Evolutionary conservation across 768 basidiomycete species (phyloP), one percentile per base, ranked within the genome.

Genomic region (Russula emetica): DNA sequence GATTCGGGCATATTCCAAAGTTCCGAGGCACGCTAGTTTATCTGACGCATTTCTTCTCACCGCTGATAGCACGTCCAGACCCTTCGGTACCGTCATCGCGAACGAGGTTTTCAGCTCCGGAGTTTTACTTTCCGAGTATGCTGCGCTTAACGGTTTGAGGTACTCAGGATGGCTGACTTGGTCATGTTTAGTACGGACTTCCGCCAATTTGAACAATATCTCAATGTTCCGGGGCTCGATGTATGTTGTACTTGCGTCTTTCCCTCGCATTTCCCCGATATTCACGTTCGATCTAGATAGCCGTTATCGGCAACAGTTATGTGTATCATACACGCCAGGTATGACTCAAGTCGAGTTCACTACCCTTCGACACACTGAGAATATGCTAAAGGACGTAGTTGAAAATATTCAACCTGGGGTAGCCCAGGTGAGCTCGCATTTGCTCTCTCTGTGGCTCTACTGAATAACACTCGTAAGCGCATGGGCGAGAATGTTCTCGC

Each of bases 51-150:
- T 1, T 26, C 36, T 5, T 36, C 36, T 3, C 8, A 7, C 1
- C 9, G 30, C 42, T 66, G n/a, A 61, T 45, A 38, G 13, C 20
- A 5, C 16, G 0, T 20, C 8, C 36, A 87, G 90, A 69, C 95
- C 96, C 0, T 90, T 88, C 61, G 96, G 93, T 2, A 92, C 92
- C 0, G 83, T 96, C 66, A 82, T 92, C 52, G 96, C 95, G 4
- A 90, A 91, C 64, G 96, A 98, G 64, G 81, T 98, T 28, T 98
- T 98, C 76, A 86, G 86, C 66, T 95, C 93, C 0, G 94, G 95
- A 0, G 82, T 98, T 60, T 78, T 98, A 50, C 76, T 95, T 44
- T 94, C 92, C 10, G 95, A 98, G 93, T 96, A 71, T 55, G 82
- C 77, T 49, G 22, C 24, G 24, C 32, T 36, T 13, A 13, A 42